Conservation (phyloP, 2,329 filamentous ascomycete species). For the Fusarium armeniacum region DNA sequence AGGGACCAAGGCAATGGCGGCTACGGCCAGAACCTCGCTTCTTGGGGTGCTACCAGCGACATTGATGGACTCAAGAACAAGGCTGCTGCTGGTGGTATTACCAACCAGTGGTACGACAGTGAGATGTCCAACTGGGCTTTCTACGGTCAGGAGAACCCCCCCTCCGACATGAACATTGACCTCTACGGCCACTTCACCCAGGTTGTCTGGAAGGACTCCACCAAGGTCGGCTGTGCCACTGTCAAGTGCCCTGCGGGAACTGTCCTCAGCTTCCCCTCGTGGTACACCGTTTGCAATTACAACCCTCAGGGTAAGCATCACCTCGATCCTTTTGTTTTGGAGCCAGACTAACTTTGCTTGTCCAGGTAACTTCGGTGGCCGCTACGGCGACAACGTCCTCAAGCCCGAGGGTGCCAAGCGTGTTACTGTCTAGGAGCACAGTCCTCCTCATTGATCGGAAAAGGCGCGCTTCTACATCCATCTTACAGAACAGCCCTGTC, state of each 20-base stretch:
- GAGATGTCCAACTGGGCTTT: slow-evolving; percentile 72
- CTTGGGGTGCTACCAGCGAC: slow-evolving; percentile 62
- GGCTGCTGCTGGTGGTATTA: slow-evolving; percentile 77
- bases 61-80: slow-evolving; percentile 59
- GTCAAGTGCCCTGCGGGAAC: slow-evolving; percentile 72
- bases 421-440: slow-evolving; percentile 46
- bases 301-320: slow-evolving; percentile 73
- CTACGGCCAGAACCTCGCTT: slow-evolving; percentile 95
- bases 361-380: slow-evolving; percentile 66
- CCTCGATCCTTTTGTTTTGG: not conserved
- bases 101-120: slow-evolving; percentile 89
- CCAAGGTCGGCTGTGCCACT: slow-evolving; percentile 71
- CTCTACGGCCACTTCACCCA: slow-evolving; percentile 71
- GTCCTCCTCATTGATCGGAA: slow-evolving; percentile 26
- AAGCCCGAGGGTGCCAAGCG: slow-evolving; percentile 52
- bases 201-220: slow-evolving; percentile 59
- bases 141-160: slow-evolving; percentile 71
- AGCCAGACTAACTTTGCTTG: not conserved
- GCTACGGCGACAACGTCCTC: slow-evolving; percentile 65
- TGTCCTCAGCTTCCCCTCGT: slow-evolving; percentile 66
- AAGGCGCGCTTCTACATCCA: slow-evolving; percentile 27
- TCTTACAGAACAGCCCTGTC: slow-evolving; percentile 18
- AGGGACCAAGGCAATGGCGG: slow-evolving; percentile 70
- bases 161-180: slow-evolving; percentile 73
- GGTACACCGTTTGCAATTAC: slow-evolving; percentile 94